Evolutionary conservation across 345 rosid genomes (phyloP).

Genomic region (Dovyalis caffra): DNA sequence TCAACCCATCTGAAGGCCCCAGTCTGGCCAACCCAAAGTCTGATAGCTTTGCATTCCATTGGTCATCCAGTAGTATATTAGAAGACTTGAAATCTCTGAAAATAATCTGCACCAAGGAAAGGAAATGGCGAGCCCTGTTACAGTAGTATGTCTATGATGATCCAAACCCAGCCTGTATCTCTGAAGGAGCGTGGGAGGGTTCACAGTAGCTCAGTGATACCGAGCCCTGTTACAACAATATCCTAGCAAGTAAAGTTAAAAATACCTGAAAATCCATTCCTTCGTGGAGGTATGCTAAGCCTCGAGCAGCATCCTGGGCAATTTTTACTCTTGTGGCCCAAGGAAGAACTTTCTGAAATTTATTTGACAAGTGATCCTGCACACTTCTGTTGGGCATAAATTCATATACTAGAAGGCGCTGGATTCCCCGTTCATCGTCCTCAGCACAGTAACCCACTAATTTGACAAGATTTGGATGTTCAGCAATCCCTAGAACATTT

Average conservation of each 20-base stretch:
- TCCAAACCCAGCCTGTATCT: background rate
- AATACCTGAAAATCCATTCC: slow-evolving; percentile 95
- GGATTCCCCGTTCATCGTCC: slow-evolving; percentile 96
- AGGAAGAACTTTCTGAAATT: slow-evolving; percentile 58
- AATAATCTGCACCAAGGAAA: slow-evolving; percentile 54
- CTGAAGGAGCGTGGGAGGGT: background rate
- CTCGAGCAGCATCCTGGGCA: slow-evolving; percentile 84
- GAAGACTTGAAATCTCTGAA: slow-evolving; percentile 97
- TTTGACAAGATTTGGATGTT: slow-evolving; percentile 90
- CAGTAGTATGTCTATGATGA: too few species aligned
- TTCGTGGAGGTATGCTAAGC: slow-evolving; percentile 85
- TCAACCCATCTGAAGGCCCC: slow-evolving; percentile 85
- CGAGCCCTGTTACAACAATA: background rate
- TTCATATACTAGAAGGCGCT: slow-evolving; percentile 79
- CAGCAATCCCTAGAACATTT: slow-evolving; percentile 87
- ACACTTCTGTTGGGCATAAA: slow-evolving; percentile 90
- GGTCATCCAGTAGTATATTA: slow-evolving; percentile 80
- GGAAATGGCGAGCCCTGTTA: too few species aligned
- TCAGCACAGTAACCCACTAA: slow-evolving; percentile 90
- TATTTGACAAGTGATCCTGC: slow-evolving; percentile 77
- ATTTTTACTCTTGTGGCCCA: slow-evolving; percentile 79
- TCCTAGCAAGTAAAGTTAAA: background rate
- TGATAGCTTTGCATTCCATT: slow-evolving; percentile 91
- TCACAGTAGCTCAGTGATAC: background rate
- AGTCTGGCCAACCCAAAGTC: slow-evolving; percentile 95